Conservation (phyloP, 768 basidiomycete species). For the Hemileccinum rubropunctum region DNA sequence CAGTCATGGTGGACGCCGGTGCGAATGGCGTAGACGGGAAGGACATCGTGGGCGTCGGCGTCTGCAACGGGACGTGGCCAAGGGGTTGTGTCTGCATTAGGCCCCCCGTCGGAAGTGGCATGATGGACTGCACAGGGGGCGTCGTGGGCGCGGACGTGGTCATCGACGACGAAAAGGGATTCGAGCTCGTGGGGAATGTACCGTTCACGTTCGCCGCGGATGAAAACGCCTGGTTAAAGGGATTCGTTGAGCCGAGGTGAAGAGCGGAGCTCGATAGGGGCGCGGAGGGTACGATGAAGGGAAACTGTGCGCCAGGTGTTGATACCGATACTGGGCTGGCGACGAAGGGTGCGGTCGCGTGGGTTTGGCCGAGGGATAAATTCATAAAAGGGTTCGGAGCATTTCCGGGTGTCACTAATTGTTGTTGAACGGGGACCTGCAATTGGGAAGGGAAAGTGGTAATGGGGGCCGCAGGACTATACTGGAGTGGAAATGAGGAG, state of each 20-base stretch:
- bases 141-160: constrained; percentile 7
- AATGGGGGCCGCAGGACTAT: constrained; percentile 4
- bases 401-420: background rate
- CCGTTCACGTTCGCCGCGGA: background rate
- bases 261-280: constrained; percentile 13
- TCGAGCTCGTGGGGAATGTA: constrained; percentile 7
- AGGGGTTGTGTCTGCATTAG: constrained; percentile 3
- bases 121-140: constrained; percentile 7
- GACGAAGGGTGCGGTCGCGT: background rate
- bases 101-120: constrained; percentile 5
- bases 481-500: constrained; percentile 49
- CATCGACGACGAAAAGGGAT: constrained; percentile 15
- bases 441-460: constrained; percentile 13
- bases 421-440: constrained; percentile 13
- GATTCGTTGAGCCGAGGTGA: constrained; percentile 14
- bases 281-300: constrained; percentile 5
- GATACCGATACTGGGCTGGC: constrained; percentile 10
- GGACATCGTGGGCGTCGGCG: background rate
- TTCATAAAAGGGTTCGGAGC: constrained; percentile 22
- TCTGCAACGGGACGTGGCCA: background rate
- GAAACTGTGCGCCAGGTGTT: background rate
- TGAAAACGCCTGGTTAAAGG: constrained; percentile 15
- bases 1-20: background rate
- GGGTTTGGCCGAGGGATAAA: constrained; percentile 8
- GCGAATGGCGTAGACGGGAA: constrained; percentile 10